Conservation (phyloP, 73 alveolate genomes). For the Uronychia binucleata region DNA sequence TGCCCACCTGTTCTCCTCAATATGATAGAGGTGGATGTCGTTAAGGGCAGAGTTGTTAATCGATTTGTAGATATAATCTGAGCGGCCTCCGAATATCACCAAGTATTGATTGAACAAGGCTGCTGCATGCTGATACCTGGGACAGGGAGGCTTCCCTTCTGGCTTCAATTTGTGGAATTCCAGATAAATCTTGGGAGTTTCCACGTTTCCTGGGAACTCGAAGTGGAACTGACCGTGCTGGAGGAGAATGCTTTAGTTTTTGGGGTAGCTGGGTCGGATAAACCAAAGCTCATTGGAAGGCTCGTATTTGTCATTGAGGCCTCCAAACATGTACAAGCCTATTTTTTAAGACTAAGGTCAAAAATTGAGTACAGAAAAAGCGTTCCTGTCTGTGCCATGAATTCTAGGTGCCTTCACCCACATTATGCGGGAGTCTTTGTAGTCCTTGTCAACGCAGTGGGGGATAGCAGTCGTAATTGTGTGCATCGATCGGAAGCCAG, state of each 20-base stretch:
- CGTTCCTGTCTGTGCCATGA: not conserved
- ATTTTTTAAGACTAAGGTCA: not conserved
- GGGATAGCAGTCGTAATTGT: not conserved
- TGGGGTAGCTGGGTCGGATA: slow-evolving; percentile 13
- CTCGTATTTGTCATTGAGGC: slow-evolving; percentile 1
- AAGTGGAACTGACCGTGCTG: not conserved
- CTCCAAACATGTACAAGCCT: slow-evolving; percentile 40
- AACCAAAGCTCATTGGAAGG: slow-evolving; percentile 27
- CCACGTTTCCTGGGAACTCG: not conserved
- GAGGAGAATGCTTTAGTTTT: not conserved
- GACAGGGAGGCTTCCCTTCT: slow-evolving; percentile 36
- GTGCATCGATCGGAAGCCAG: not conserved
- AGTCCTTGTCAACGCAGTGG: not conserved
- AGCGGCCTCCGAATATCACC: slow-evolving; percentile 30
- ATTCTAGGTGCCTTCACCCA: not conserved
- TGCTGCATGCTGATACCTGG: slow-evolving; percentile 25
- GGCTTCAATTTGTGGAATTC: slow-evolving; percentile 23
- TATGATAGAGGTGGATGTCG: slow-evolving; percentile 22
- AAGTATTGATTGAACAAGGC: slow-evolving; percentile 4
- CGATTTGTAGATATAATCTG: not conserved
- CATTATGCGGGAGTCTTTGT: not conserved
- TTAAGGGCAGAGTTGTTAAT: slow-evolving; percentile 20
- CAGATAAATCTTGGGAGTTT: not conserved
- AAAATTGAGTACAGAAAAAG: not conserved
- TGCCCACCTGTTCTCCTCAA: slow-evolving; percentile 22